phyloP scores from a whole-genome alignment of 192 early-diverging fungal species.

The Dissophora ornata region DNA sequence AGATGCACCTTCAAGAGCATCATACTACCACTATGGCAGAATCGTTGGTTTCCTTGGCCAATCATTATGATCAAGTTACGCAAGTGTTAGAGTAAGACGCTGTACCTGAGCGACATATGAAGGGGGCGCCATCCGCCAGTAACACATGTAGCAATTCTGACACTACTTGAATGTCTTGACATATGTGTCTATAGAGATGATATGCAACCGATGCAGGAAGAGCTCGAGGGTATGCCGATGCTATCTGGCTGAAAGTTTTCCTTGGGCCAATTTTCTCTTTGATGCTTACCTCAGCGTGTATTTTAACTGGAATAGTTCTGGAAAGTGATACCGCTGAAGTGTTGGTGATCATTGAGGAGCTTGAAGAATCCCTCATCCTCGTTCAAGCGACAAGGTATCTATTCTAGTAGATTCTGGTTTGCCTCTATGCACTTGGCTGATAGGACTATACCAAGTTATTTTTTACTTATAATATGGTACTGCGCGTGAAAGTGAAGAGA shows the following conservation, averaged over 20 bases:
- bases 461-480: too few species aligned
- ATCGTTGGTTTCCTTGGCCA: constrained; percentile 57
- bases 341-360: constrained; percentile 38
- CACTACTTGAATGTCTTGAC: too few species aligned
- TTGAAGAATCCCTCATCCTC: constrained; percentile 40
- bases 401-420: not conserved
- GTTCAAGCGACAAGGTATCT: constrained; percentile 46
- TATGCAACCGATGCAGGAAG: constrained; percentile 38
- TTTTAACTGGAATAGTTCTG: constrained; percentile 20
- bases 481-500: constrained; percentile 25
- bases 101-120: not conserved
- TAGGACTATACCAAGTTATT: not conserved
- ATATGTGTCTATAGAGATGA: constrained; percentile 43
- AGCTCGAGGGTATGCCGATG: constrained; percentile 20
- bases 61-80: constrained; percentile 64
- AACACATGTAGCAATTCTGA: too few species aligned
- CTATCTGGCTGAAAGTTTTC: too few species aligned
- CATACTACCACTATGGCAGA: constrained; percentile 62
- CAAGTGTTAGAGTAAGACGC: constrained; percentile 53
- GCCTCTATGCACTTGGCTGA: too few species aligned
- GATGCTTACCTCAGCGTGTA: too few species aligned
- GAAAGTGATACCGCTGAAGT: constrained; percentile 39
- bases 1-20: constrained; percentile 57
- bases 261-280: too few species aligned
- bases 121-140: too few species aligned